Evolutionary conservation across 2,329 filamentous ascomycete species (phyloP), one percentile per base, ranked within the genome.

Genomic region (Verticillium nonalfalfae): DNA sequence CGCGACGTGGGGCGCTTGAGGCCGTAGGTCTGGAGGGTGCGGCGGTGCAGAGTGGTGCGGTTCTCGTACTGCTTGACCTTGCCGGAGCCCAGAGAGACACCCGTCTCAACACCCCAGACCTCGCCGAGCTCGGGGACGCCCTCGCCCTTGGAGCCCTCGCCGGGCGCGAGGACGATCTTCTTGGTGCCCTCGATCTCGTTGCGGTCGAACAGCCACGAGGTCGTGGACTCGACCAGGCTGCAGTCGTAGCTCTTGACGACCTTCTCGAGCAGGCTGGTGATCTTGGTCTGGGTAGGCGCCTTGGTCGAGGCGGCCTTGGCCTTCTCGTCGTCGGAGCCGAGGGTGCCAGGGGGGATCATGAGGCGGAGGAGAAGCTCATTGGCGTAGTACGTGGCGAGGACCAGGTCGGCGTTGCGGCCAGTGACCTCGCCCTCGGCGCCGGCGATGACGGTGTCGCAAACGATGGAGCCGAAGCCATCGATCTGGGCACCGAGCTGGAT

Each of bases 401-500:
- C 79, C 64, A 99, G 84, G 75, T 99, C 93, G 67, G 94, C 95
- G 67, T 89, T 80, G 64, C 91, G 89, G 69, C 90, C 92, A 61
- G 86, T 86, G 68, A 96, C 79, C 58, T 84, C 77, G 69, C 86
- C 82, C 64, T 85, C 85, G 66, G 83, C 75, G 57, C 82, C 81
- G 59, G 96, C 89, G 62, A 97, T 76, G 68, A 98, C 83, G 63
- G 92, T 96, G 78, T 97, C 90, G 79, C 95, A 97, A 69, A 97
- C 91, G 74, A 99, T 97, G 68, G 94, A 90, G 69, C 92, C 93
- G 73, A 98, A 96, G 60, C 95, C 95, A 79, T 98, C 92, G 66
- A 99, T 97, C 81, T 99, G 95, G 59, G 95, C 95, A 72, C 95
- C 95, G n/a, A 99, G 87, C 80, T 99, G 95, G 75, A 99, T 95